Base-by-base conservation (phyloP, 805 yeast species). In the Hyphopichia homilentoma region DNA sequence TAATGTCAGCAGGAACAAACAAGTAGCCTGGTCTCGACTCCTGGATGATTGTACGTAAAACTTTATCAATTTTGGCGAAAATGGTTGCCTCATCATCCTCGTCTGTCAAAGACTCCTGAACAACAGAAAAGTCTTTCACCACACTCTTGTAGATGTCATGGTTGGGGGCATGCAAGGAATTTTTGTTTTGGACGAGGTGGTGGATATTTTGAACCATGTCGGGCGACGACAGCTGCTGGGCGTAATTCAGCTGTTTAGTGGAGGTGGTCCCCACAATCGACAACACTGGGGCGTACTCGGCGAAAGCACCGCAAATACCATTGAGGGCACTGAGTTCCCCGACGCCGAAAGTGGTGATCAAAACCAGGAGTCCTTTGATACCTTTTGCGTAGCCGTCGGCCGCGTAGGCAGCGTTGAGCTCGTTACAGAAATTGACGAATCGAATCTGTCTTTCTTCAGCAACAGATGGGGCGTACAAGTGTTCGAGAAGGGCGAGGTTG, bases 361-460 rank as follows among this genome's bases (percentile, higher is more conserved):
- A 55, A 14, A 79, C 87, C 33, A 87, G 85, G 38, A 62, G 44
- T 4, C 69, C 64, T 5, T 84, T 72, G n/a, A 75, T 71, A 30
- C 70, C 65, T 18, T 79, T 68, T 13, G 93, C 77, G 49, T 85
- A 89, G 4, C 96, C 97, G 55, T 89, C 96, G 6, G 90, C 89
- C 5, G 93, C 79, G 53, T 89, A 88, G 6, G 94, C 93, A 3
- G 93, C 81, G 51, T 88, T 89, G 42, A 88, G 69, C 61, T 88
- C 97, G 51, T 88, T 88, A 63, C 95, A 85, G 39, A 79, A 77
- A 16, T 95, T 95, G 29, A 84, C 68, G 85, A 94, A 87, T 60
- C 44, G 82, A 6, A 61, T 53, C 7, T 64, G 65, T 51, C 23
- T 68, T 58, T 40, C 23, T 59, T 68, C 33, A 18, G 11, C n/a